Base-by-base conservation (phyloP, 768 basidiomycete genomes). In the Pisolithus orientalis region DNA sequence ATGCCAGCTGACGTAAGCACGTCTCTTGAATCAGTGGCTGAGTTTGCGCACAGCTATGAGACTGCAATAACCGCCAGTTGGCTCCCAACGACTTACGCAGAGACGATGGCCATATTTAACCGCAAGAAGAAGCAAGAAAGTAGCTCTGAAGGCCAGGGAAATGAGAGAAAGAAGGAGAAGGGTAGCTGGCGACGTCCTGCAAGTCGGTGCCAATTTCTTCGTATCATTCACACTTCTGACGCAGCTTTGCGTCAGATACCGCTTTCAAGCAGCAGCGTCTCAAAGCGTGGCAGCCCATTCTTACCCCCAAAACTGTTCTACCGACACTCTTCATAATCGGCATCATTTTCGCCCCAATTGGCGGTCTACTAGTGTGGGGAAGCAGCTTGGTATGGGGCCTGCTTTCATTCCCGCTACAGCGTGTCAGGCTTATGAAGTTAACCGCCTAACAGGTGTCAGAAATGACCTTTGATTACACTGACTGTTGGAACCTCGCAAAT, bases 261-360 rank as follows among this genome's bases (percentile, higher is more conserved):
- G 95, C 94, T 39, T 97, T 96, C 81, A 98, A 96, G 74, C 96
- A 99, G 70, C 96, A 99, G 71, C 88, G 96, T 51, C 82, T 99
- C 65, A 98, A 97, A 75, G 96, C 96, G 64, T 99, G 96, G 96
- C 96, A 99, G 78, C 96, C 96, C 8, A 98, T 99, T 66, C 80
- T 98, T 44, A 97, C 94, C 5, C 96, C 96, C 5, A 94, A 94
- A 71, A 96, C 94, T 1, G 96, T 99, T 21, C 80, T 99, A 14
- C 96, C 96, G 3, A 95, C 94, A 1, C 80, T 99, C 44, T 94
- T 99, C 71, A 83, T 97, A 64, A 84, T 98, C 61, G 96, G 91
- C 43, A 77, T 99, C 59, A 71, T 98, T 57, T 99, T 99, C 66
- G 95, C 90, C 0, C 94, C 94, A 50, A 94, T 99, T 60, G 96